Evolutionary conservation across 1,139 yeast genomes (phyloP), one percentile per base, ranked within the genome.

Genomic region (Keqinozyma sinolaborantium): DNA sequence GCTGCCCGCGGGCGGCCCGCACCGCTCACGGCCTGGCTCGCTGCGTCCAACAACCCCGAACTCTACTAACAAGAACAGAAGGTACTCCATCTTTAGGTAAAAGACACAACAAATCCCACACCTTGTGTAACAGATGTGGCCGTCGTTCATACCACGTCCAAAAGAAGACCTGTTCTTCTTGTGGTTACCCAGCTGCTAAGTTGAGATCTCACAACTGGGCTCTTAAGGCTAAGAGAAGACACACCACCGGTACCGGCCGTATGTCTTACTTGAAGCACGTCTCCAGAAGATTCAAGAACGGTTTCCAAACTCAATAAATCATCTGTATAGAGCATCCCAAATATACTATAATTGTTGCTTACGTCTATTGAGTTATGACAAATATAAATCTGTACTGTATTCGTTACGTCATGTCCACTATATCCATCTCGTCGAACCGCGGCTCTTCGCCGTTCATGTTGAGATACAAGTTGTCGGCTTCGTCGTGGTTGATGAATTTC

Each of bases 21-120:
- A n/a, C n/a, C n/a, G n/a, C n/a, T n/a, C n/a, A n/a, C n/a, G n/a
- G n/a, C n/a, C n/a, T n/a, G n/a, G n/a, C n/a, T n/a, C n/a, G n/a
- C n/a, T n/a, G n/a, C n/a, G n/a, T n/a, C n/a, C n/a, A n/a, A n/a
- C n/a, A n/a, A n/a, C n/a, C n/a, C n/a, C n/a, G n/a, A n/a, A n/a
- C n/a, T 18, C 7, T 41, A 40, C 47, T 40, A 39, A 47, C 42
- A 40, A 38, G 42, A 48, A 60, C 64, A 87, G 95, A 92, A 90
- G 98, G 98, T 87, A 92, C 98, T 74, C 95, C 97, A 79, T 87
- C 97, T 72, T 83, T 87, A 81, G 97, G 98, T 83, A 92, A 90
- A 80, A 88, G 95, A 76, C 97, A 92, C 88, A 90, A 86, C 94
- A 94, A 94, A 81, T 83, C 97, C 70, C 99, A 92, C 88, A 85